Base-by-base conservation (phyloP, 2,329 filamentous ascomycete genomes). In the Lomentospora prolificans region DNA sequence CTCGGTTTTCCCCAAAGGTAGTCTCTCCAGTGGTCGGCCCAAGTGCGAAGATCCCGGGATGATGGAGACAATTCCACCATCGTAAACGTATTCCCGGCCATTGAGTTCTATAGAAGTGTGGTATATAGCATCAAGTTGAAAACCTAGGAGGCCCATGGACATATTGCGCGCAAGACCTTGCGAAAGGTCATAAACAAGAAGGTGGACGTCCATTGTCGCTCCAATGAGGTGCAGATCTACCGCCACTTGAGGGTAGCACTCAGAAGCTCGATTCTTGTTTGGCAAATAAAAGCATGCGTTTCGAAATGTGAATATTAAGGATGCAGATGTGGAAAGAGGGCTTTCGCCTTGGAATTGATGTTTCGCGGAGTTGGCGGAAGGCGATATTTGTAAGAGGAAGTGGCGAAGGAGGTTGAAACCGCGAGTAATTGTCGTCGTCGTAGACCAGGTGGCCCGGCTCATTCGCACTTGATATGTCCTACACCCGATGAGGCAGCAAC, bases 21-120 rank as follows among this genome's bases (percentile, higher is more conserved):
- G 72, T 52, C 81, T 78, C 66, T 96, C 81, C 75, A 96, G 82
- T 0, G 94, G 91, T 55, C 77, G 78, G 5, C 92, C 94, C 64
- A 96, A 85, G 67, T 97, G 92, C 1, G 90, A 96, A 9, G 81
- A 79, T 1, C 91, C 91, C 0, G 94, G 89, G 8, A 75, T 72
- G 58, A 92, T 90, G 55, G 85, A 84, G 63, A 95, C 88, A 54
- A 97, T 86, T 56, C 90, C 90, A 56, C 88, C 85, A 58, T 95
- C 92, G 62, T 91, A 97, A 64, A 92, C 82, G 69, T 95, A 96
- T 70, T 99, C 94, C 53, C 86, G 79, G n/a, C 85, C 85, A 54
- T 84, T 81, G 39, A 97, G 76, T 44, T 96, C 86, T 55, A 99
- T 84, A 0, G 91, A 89, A 0, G 94, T 97, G 69, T 99, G 94